These are phyloP conservation scores for Neocatenulostroma microsporum DNA, from an alignment of 2,329 filamentous ascomycete genomes.

Conservation along the genomic window DNA sequence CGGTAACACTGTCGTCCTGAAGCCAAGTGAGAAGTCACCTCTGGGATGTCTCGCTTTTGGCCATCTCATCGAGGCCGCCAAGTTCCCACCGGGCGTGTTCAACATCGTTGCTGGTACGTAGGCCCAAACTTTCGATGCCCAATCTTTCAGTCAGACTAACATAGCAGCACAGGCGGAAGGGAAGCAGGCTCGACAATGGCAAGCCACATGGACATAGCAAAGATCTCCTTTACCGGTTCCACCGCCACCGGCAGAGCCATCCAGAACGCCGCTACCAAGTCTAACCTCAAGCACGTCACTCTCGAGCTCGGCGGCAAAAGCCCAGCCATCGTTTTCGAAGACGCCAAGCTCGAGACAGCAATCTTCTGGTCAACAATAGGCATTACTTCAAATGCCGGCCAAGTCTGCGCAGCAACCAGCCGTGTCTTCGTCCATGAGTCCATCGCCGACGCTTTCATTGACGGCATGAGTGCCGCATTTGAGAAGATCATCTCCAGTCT, in stretches of 20 bases:
- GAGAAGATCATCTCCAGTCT: too few relatives aligned
- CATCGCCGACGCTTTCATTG: slow-evolving; percentile 86
- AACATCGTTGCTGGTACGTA: slow-evolving; percentile 67
- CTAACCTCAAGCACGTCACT: slow-evolving; percentile 76
- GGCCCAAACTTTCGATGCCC: too few relatives aligned
- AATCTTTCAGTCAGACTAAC: too few relatives aligned
- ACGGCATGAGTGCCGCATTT: too few relatives aligned
- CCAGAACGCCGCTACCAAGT: slow-evolving; percentile 70
- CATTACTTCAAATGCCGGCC: slow-evolving; percentile 54
- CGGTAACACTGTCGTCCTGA: slow-evolving; percentile 65
- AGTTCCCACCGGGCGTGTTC: slow-evolving; percentile 65
- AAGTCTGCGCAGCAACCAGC: slow-evolving; percentile 66
- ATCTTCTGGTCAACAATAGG: slow-evolving; percentile 67
- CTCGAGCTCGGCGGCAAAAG: slow-evolving; percentile 75
- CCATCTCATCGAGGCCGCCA: slow-evolving; percentile 62
- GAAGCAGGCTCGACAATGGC: slow-evolving; percentile 68
- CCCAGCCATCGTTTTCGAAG: slow-evolving; percentile 71
- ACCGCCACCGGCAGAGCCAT: slow-evolving; percentile 65
- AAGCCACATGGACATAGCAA: slow-evolving; percentile 72
- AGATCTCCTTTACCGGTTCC: slow-evolving; percentile 75
- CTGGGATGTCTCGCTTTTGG: slow-evolving; percentile 60
- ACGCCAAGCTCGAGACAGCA: slow-evolving; percentile 68
- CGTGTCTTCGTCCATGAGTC: slow-evolving; percentile 79
- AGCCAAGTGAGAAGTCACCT: slow-evolving; percentile 70
- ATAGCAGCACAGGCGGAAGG: too few relatives aligned